Evolutionary conservation across 345 rosid genomes (phyloP), one percentile per base, ranked within the genome.

Genomic region (Hibiscus syriacus): DNA sequence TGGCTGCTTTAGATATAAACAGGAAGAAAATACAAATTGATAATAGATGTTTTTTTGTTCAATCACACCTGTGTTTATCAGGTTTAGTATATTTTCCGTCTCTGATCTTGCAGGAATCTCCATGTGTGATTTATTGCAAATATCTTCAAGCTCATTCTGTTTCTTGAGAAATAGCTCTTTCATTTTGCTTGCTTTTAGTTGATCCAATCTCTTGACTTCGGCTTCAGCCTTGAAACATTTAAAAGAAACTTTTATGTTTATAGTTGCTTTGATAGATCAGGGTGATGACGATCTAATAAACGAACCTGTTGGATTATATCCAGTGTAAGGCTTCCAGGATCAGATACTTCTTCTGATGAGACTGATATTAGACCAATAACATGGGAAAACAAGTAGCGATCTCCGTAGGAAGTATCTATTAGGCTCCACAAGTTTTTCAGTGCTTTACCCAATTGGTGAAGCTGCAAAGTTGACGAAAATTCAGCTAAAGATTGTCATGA

Each of bases 151-250:
- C 65, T 94, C 97, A 45, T 78, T 79, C 79, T 89, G 93, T 70
- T 94, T 94, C 86, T 84, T 91, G 66, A 87, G 72, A 67, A 89
- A 89, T 53, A 91, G 84, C 77, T 94, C 99, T 80, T 88, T 86
- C 83, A 87, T 94, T 84, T 88, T 94, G 81, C 87, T 87, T 61
- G 94, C 93, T 81, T 94, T 94, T 58, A 94, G 77, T 69, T 91
- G 88, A 82, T 87, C 98, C 73, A 94, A 83, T 82, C 99, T 86
- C 80, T 85, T 87, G 64, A 86, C 98, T 89, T 94, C 98, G 50
- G 92, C 87, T 82, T 89, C 99, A 77, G 85, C 89, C 99, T 94
- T 75, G 72, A 75, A 74, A 73, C 72, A 55, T 22, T 62, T 57
- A 32, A 19, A 73, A 36, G 29, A 62, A 63, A 14, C 22, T 16